These are phyloP conservation scores for Ustilago esculenta DNA, from an alignment of 1,284 basidiomycete genomes.

Conservation along the genomic window DNA sequence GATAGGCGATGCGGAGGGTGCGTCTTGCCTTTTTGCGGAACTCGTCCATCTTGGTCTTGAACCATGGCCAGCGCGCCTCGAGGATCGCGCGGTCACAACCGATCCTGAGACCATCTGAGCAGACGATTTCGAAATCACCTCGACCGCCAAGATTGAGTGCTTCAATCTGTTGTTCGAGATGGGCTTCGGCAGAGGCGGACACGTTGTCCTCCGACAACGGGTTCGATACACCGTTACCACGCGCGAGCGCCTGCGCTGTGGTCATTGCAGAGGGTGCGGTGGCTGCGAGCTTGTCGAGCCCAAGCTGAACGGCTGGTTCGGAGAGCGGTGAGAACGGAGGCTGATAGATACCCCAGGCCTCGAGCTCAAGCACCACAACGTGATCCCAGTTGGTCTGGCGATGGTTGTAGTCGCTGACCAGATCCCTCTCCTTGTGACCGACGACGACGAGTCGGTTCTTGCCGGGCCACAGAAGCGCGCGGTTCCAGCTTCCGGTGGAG, in stretches of 20 bases:
- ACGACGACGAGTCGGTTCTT: slow-evolving; percentile 58
- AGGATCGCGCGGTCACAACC: slow-evolving; percentile 82
- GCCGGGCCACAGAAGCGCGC: slow-evolving; percentile 53
- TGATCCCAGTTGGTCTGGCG: slow-evolving; percentile 64
- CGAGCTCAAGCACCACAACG: slow-evolving; percentile 58
- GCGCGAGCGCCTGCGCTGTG: slow-evolving; percentile 22
- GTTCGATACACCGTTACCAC: not conserved
- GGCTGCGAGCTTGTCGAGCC: slow-evolving; percentile 52
- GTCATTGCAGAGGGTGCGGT: slow-evolving; percentile 41
- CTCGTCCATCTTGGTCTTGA: slow-evolving; percentile 74
- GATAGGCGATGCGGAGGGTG: slow-evolving; percentile 33
- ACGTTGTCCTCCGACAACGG: not conserved
- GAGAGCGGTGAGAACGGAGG: slow-evolving; percentile 46
- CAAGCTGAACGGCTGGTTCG: slow-evolving; percentile 48
- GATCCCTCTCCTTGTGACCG: slow-evolving; percentile 58
- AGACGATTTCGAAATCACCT: slow-evolving; percentile 85
- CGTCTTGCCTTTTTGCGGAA: slow-evolving; percentile 48
- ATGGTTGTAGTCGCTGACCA: slow-evolving; percentile 64
- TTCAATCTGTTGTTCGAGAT: slow-evolving; percentile 9
- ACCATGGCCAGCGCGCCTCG: slow-evolving; percentile 92
- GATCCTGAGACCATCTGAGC: slow-evolving; percentile 85
- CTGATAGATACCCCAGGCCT: slow-evolving; percentile 62
- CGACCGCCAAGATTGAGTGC: slow-evolving; percentile 42
- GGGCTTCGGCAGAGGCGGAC: not conserved
- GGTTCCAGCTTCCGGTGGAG: slow-evolving; percentile 59